Evolutionary conservation across 352 stramenopile genomes (phyloP).

Genomic region (Pythium phragmiticola): DNA sequence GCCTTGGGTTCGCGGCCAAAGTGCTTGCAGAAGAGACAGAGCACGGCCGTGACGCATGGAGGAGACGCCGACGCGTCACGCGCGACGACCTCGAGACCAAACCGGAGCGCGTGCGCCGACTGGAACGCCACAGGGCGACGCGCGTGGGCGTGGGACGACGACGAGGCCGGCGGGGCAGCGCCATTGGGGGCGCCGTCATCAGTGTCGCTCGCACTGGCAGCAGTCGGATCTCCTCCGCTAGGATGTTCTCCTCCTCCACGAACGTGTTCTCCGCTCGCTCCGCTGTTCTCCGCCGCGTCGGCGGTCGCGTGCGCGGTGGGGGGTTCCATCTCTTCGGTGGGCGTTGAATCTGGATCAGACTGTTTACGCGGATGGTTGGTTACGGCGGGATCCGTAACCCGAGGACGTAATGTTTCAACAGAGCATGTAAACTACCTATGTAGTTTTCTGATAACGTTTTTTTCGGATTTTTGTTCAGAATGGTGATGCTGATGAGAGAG

Average conservation of each 20-base stretch:
- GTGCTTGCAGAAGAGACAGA: slow-evolving; percentile 68
- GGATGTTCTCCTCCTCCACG: background rate
- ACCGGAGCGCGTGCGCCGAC: slow-evolving; percentile 52
- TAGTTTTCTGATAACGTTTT: background rate
- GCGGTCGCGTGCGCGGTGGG: background rate
- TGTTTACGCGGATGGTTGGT: slow-evolving; percentile 14
- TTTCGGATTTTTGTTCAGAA: background rate
- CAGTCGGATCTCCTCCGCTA: background rate
- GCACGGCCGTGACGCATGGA: slow-evolving; percentile 42
- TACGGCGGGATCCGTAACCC: slow-evolving; percentile 10
- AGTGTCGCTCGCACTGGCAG: background rate
- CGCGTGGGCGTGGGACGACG: slow-evolving; percentile 9
- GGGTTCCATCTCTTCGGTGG: background rate
- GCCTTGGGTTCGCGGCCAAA: slow-evolving; percentile 58
- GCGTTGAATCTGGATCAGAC: slow-evolving; percentile 15
- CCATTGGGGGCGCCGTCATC: background rate
- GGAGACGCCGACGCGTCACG: slow-evolving; percentile 38
- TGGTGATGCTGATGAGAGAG: background rate
- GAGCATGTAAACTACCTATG: too few relatives aligned
- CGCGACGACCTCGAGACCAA: slow-evolving; percentile 47
- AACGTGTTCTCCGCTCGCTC: slow-evolving; percentile 1
- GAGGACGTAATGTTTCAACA: background rate
- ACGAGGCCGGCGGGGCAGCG: background rate
- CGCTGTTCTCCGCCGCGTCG: slow-evolving; percentile 1
- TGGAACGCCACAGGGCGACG: slow-evolving; percentile 42